phyloP scores from a whole-genome alignment of 2,329 filamentous ascomycete species.

The Talaromyces marneffei region DNA sequence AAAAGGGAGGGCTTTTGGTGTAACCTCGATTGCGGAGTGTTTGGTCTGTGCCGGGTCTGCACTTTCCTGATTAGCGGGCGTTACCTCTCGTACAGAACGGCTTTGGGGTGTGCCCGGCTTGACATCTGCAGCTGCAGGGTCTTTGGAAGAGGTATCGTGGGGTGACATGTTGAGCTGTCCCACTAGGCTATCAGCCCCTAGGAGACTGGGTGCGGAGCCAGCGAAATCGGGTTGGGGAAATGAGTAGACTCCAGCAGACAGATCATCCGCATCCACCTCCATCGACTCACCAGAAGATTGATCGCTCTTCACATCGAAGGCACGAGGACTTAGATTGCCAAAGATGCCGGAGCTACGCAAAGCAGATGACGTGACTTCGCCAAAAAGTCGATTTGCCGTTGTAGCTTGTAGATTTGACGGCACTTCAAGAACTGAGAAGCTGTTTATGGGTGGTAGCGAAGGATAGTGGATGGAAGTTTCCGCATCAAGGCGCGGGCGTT shows the following conservation, averaged over 20 bases:
- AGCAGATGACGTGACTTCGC: constrained; percentile 54
- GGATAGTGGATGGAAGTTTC: constrained; percentile 36
- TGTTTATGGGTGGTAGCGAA: constrained; percentile 37
- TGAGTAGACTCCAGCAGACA: constrained; percentile 34
- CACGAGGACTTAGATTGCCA: constrained; percentile 24
- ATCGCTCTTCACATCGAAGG: constrained; percentile 36
- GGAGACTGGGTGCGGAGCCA: constrained; percentile 41
- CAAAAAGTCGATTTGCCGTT: constrained; percentile 49
- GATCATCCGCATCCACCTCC: constrained; percentile 27
- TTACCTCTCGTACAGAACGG: constrained; percentile 22
- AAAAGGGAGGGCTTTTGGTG: constrained; percentile 29
- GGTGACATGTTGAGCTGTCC: constrained; percentile 45
- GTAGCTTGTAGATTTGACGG: constrained; percentile 21
- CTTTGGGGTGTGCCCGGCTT: constrained; percentile 31
- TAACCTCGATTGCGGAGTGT: constrained; percentile 22
- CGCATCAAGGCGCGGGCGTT: constrained; percentile 29
- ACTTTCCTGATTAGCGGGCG: constrained; percentile 19
- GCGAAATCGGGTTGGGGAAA: constrained; percentile 30
- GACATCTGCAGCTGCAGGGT: constrained; percentile 26
- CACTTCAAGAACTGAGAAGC: constrained; percentile 24
- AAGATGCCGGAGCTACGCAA: constrained; percentile 49
- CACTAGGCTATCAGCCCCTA: constrained; percentile 45
- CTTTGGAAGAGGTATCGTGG: constrained; percentile 28
- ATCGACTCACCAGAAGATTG: constrained; percentile 39
- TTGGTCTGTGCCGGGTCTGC: constrained; percentile 14